These are phyloP conservation scores for Russula sp. DNA, from an alignment of 768 basidiomycete genomes.

Conservation along the genomic window DNA sequence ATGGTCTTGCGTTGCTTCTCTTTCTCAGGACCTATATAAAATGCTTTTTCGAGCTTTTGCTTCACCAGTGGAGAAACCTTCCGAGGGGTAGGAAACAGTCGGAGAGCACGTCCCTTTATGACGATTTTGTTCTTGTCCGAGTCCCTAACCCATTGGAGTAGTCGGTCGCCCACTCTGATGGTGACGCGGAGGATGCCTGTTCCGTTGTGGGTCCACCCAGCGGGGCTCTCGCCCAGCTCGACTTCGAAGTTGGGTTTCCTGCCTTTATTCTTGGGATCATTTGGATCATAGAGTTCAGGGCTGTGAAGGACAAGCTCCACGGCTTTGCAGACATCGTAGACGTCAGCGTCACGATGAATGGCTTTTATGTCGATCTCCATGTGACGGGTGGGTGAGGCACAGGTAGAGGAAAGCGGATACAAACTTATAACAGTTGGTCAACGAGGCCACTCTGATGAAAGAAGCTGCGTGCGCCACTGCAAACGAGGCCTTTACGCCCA, in stretches of 20 bases:
- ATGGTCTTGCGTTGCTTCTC: slow-evolving; percentile 24
- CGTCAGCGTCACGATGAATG: slow-evolving; percentile 37
- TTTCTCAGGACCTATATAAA: slow-evolving; percentile 30
- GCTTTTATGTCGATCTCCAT: slow-evolving; percentile 38
- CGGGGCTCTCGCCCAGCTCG: slow-evolving; percentile 40
- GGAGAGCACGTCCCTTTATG: slow-evolving; percentile 26
- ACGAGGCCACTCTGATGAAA: not conserved
- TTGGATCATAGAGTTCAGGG: slow-evolving; percentile 40
- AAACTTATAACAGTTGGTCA: not conserved
- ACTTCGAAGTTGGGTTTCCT: slow-evolving; percentile 54
- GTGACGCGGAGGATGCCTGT: slow-evolving; percentile 33
- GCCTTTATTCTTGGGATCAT: slow-evolving; percentile 29
- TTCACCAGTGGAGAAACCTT: slow-evolving; percentile 3
- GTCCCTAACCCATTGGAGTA: slow-evolving; percentile 39
- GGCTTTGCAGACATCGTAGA: slow-evolving; percentile 51
- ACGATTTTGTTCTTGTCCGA: slow-evolving; percentile 28
- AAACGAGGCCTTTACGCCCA: not conserved
- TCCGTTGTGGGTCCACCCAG: slow-evolving; percentile 54
- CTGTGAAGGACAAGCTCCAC: slow-evolving; percentile 55
- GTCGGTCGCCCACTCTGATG: slow-evolving; percentile 38
- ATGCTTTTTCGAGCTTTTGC: slow-evolving; percentile 29
- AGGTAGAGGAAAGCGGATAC: not conserved
- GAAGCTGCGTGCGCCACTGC: not conserved
- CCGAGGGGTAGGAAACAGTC: slow-evolving; percentile 21
- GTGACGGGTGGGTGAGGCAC: not conserved